Percentiles rank a stretch among this genome's conserved stretches.
phyloP scores from a whole-genome alignment of 1,284 basidiomycete genomes.

The Albatrellus sp. region DNA sequence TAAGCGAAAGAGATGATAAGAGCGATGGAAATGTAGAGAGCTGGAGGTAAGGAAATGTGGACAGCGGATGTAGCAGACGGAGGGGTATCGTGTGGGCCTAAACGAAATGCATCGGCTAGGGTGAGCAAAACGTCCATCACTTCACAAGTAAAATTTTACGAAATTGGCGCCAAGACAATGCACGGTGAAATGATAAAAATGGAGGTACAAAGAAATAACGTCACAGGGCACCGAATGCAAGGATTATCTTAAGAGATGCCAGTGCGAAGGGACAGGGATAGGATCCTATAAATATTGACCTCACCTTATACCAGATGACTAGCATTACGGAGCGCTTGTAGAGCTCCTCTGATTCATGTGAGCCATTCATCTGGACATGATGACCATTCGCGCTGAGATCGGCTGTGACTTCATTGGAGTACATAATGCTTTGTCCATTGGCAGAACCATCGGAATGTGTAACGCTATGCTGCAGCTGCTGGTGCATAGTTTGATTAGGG shows the following conservation, averaged over 20 bases:
- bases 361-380: conserved; percentile 1
- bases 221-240: too few relatives aligned
- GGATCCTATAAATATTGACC: conserved; percentile 6
- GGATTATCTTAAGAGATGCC: not conserved
- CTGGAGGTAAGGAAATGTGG: conserved; percentile 53
- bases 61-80: conserved; percentile 42
- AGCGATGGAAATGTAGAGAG: conserved; percentile 39
- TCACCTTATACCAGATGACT: conserved; percentile 56
- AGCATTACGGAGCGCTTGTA: conserved; percentile 38
- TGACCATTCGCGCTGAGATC: conserved; percentile 5
- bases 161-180: not conserved
- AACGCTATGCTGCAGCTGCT: not conserved
- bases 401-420: conserved; percentile 6
- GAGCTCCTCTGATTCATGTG: conserved; percentile 16
- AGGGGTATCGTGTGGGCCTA: conserved; percentile 48
- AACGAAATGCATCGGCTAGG: not conserved
- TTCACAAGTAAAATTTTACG: not conserved
- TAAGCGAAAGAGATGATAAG: conserved; percentile 38
- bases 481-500: not conserved
- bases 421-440: conserved; percentile 1
- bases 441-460: conserved; percentile 2
- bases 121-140: conserved; percentile 6
- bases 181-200: too few relatives aligned
- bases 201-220: too few relatives aligned
- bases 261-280: not conserved